Base-by-base conservation (phyloP, 1,284 basidiomycete species). In the Takashimella tepidaria region DNA sequence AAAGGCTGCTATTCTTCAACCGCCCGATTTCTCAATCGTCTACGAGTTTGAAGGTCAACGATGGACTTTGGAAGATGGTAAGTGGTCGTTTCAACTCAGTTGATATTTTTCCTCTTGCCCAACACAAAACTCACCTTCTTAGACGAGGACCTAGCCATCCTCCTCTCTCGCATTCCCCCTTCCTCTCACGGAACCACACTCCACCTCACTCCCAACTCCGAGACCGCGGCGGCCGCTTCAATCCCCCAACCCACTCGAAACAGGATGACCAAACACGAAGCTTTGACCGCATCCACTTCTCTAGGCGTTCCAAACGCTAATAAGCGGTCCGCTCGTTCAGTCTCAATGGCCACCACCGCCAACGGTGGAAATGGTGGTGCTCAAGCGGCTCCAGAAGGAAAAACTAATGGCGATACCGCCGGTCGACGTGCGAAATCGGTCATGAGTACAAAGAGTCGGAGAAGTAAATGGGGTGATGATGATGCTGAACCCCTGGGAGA, bases 141-240 rank as follows among this genome's bases (percentile, higher is more conserved):
- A 77, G 75, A 76, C 47, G 76, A 74, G 54, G 76, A 77, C 58
- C 66, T 76, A 20, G 54, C 66, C 22, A 77, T 77, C 55, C 63
- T 77, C 20, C 53, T 60, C 10, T 55, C 62, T n/a, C 65, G 73
- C 2, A 63, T 66, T 45, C 70, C 72, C 3, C 64, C 69, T 3
- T 24, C 53, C 5, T 64, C 66, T 4, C 49, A 62, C 5, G 64
- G 63, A 1, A 68, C 63, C 2, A 74, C 71, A 5, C 60, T 76
- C n/a, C 74, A 76, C 53, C 62, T 73, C 13, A 62, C 63, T 27
- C 57, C 61, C 1, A 63, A 68, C 8, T 26, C 49, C 41, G 46
- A 41, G 23, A 12, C 49, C 53, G 47, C 47, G 40, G 61, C 25
- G 50, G n/a, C n/a, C n/a, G 59, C 46, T 40, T 66, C 53, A 51